Conservation (phyloP, 106 monocot species). For the Dendrobium huoshanense region DNA sequence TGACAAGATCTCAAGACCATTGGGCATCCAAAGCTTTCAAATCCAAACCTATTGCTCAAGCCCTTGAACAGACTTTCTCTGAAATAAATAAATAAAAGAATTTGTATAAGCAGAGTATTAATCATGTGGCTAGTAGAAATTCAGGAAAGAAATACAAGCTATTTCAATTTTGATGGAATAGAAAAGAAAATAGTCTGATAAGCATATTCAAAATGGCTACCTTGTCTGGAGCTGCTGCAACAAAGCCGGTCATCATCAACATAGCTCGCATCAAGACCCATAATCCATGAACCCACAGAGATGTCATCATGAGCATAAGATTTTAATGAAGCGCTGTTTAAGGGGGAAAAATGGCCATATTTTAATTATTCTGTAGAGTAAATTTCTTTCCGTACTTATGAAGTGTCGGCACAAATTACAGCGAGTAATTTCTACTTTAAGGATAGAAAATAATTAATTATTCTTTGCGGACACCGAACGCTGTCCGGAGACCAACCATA, state of each 20-base stretch:
- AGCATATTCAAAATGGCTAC: conserved; percentile 20
- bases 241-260: conserved; percentile 95
- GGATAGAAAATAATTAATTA: too few species aligned
- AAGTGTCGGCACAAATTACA: too few species aligned
- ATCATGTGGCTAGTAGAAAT: not conserved
- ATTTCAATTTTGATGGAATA: not conserved
- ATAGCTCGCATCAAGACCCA: conserved; percentile 77
- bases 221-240: conserved; percentile 73
- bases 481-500: too few species aligned
- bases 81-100: conserved; percentile 14
- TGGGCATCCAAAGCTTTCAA: not conserved
- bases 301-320: conserved; percentile 84
- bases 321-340: conserved; percentile 70
- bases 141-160: not conserved
- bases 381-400: not conserved
- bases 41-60: conserved; percentile 27
- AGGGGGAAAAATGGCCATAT: not conserved
- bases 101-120: not conserved
- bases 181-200: not conserved
- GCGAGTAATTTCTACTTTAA: too few species aligned
- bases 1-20: not conserved
- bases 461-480: too few species aligned
- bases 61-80: conserved; percentile 83
- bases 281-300: conserved; percentile 97
- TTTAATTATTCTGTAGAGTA: not conserved